Conservation (phyloP, 305 asterid genomes). For the Vinca major region DNA sequence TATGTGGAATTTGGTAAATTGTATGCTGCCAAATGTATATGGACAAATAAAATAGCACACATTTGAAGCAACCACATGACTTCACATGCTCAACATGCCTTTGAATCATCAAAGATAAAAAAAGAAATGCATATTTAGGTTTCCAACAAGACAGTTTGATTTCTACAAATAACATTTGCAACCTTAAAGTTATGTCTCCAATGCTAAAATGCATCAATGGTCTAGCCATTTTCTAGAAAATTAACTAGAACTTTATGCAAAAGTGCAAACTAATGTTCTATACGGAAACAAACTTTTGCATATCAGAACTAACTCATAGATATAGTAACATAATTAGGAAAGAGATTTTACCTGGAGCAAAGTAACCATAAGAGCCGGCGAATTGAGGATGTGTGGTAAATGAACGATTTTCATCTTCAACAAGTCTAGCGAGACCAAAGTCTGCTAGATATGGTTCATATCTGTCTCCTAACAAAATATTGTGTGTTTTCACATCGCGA, state of each 20-base stretch:
- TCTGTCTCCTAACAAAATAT: constrained; percentile 60
- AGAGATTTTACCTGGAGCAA: constrained; percentile 71
- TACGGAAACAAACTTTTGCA: no score
- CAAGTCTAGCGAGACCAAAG: constrained; percentile 79
- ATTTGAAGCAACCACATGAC: constrained; percentile 21
- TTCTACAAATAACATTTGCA: constrained; percentile 12
- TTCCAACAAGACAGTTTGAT: constrained; percentile 10
- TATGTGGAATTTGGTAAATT: no score
- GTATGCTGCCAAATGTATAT: constrained; percentile 8
- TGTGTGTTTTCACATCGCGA: constrained; percentile 68
- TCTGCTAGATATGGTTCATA: constrained; percentile 79
- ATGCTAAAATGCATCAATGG: neutral
- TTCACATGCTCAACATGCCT: constrained; percentile 23
- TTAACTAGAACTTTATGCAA: neutral
- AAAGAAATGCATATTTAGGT: constrained; percentile 4
- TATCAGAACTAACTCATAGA: no score
- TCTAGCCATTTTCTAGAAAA: neutral
- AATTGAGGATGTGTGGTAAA: constrained; percentile 54
- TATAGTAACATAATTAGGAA: no score
- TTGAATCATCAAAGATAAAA: constrained; percentile 5
- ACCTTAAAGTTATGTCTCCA: constrained; percentile 10
- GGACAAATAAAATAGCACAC: constrained; percentile 21
- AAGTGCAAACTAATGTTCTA: no score
- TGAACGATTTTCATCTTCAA: constrained; percentile 48
- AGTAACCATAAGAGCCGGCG: constrained; percentile 94